Percentiles rank a stretch among this genome's conserved stretches.
Conservation (phyloP, 2,329 filamentous ascomycete species). For the Tolypocladium sp. region DNA sequence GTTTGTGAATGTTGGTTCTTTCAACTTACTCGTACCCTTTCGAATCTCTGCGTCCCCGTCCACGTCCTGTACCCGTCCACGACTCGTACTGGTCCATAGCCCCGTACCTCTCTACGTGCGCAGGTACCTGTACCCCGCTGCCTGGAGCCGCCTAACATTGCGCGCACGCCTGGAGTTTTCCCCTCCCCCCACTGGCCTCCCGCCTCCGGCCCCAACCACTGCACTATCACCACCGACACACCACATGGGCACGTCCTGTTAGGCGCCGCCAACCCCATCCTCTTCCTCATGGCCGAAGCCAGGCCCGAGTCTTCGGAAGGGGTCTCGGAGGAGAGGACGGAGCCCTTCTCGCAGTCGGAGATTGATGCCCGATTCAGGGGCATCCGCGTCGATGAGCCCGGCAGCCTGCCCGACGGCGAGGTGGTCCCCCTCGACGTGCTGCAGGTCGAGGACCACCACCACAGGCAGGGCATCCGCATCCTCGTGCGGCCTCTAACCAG, state of each 20-base stretch:
- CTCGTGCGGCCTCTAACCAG: constrained; percentile 45
- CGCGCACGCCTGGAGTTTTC: neutral
- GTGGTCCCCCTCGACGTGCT: constrained; percentile 46
- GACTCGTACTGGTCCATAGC: neutral
- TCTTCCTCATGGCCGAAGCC: constrained; percentile 34
- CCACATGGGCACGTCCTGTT: constrained; percentile 1
- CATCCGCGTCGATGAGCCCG: constrained; percentile 34
- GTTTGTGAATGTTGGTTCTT: neutral
- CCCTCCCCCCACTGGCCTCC: constrained; percentile 2
- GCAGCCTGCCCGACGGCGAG: constrained; percentile 26
- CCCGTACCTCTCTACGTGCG: neutral
- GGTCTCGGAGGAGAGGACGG: constrained; percentile 43
- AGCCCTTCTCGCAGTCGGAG: constrained; percentile 49
- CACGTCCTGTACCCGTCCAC: too few species aligned
- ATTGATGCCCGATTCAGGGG: constrained; percentile 39
- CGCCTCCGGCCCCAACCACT: neutral
- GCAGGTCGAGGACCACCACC: constrained; percentile 40
- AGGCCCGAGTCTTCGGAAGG: constrained; percentile 27
- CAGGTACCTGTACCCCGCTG: neutral
- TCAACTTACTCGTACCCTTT: neutral
- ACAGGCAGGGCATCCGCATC: constrained; percentile 47
- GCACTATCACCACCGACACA: constrained; percentile 1
- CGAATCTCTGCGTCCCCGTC: neutral
- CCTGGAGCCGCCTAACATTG: neutral
- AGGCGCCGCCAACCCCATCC: constrained; percentile 4